phyloP scores from a whole-genome alignment of 2,329 filamentous ascomycete species.

The Geosmithia putterillii region DNA sequence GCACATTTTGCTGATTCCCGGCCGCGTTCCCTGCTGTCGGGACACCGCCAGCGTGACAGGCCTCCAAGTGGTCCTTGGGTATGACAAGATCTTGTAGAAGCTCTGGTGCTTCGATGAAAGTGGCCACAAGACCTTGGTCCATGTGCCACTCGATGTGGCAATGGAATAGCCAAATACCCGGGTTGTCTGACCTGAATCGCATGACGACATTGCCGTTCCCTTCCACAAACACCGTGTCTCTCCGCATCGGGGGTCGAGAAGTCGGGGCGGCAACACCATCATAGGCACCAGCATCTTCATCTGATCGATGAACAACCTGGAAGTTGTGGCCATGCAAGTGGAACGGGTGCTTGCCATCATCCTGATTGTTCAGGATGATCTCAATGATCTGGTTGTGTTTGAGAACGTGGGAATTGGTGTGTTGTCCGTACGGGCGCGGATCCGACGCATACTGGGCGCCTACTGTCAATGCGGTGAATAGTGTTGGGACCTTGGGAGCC shows the following conservation, averaged over 20 bases:
- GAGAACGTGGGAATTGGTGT: constrained; percentile 56
- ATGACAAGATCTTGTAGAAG: constrained; percentile 50
- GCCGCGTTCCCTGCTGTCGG: constrained; percentile 60
- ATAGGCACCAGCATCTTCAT: constrained; percentile 44
- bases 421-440: constrained; percentile 50
- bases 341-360: constrained; percentile 61
- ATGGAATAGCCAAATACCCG: constrained; percentile 60
- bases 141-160: constrained; percentile 77
- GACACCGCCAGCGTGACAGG: constrained; percentile 39
- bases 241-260: constrained; percentile 44
- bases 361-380: constrained; percentile 66
- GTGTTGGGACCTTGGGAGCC: constrained; percentile 61
- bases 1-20: constrained; percentile 50
- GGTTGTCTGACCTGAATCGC: constrained; percentile 55
- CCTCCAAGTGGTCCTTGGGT: constrained; percentile 44
- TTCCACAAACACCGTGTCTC: constrained; percentile 56
- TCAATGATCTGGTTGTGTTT: constrained; percentile 57
- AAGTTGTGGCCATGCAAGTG: constrained; percentile 70
- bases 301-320: constrained; percentile 51
- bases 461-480: constrained; percentile 62
- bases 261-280: constrained; percentile 30
- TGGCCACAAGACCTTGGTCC: constrained; percentile 51
- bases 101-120: constrained; percentile 51
- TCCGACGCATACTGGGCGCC: constrained; percentile 44
- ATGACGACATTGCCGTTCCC: constrained; percentile 58